These are phyloP conservation scores for Vaccinium myrtillus DNA, from an alignment of 148 eudicot species.

Conservation along the genomic window DNA sequence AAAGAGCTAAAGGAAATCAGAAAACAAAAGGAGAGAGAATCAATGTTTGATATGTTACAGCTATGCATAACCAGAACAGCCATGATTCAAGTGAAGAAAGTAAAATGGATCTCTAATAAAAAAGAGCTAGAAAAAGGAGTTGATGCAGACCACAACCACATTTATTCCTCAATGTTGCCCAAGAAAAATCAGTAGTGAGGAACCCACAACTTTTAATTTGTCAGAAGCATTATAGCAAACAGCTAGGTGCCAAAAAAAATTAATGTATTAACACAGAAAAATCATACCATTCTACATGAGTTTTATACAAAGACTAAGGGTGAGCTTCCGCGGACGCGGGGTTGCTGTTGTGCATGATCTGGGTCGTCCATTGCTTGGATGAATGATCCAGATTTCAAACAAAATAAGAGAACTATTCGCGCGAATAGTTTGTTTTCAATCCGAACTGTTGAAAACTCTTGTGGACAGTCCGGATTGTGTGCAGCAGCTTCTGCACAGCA, in stretches of 20 bases:
- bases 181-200: conserved; percentile 16
- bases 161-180: conserved; percentile 27
- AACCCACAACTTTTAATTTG: conserved; percentile 28
- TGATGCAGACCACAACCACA: conserved; percentile 23
- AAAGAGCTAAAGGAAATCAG: conserved; percentile 5
- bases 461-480: no score
- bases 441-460: no score
- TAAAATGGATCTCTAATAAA: conserved; percentile 10
- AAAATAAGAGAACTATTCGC: no score
- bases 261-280: not conserved
- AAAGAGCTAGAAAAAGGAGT: conserved; percentile 7
- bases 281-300: not conserved
- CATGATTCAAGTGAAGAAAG: conserved; percentile 44
- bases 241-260: conserved; percentile 9
- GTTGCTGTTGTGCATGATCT: no score
- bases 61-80: conserved; percentile 32
- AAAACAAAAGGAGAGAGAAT: conserved; percentile 21
- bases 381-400: no score
- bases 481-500: no score
- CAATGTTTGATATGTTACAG: conserved; percentile 35
- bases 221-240: conserved; percentile 26
- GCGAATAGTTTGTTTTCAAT: no score
- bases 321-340: no score
- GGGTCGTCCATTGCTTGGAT: no score
- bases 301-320: not conserved